phyloP scores from a whole-genome alignment of 345 rosid genomes.

The Arabis hirsuta region DNA sequence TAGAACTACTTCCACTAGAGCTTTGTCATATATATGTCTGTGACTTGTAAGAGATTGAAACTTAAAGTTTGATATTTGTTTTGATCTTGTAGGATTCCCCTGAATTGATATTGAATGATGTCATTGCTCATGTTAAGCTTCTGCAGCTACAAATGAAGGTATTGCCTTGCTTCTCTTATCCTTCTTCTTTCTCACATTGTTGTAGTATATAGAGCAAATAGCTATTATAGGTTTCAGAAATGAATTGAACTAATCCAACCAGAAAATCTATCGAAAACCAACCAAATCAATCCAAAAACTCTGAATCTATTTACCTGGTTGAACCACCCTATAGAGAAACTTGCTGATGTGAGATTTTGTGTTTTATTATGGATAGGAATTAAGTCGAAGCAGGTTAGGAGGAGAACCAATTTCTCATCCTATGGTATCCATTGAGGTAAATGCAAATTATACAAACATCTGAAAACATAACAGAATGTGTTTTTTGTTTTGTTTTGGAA shows the following conservation, averaged over 20 bases:
- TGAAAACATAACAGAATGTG: constrained; percentile 4
- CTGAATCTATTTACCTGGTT: neutral
- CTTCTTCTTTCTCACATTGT: neutral
- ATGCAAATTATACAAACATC: neutral
- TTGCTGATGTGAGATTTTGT: constrained; percentile 10
- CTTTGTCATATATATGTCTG: constrained; percentile 2
- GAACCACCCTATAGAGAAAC: neutral
- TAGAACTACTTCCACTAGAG: neutral
- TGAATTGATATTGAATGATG: constrained; percentile 45
- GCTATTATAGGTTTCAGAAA: neutral
- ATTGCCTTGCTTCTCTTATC: constrained; percentile 21
- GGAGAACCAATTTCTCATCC: constrained; percentile 50
- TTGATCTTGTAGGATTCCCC: constrained; percentile 45
- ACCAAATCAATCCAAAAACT: neutral
- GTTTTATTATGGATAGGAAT: constrained; percentile 49
- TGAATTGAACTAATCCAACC: neutral
- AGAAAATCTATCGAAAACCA: neutral
- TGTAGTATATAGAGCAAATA: neutral
- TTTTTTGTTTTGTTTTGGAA: no score
- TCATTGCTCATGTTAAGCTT: constrained; percentile 56
- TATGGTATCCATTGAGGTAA: constrained; percentile 56
- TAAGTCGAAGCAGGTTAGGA: constrained; percentile 58
- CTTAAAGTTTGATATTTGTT: constrained; percentile 16
- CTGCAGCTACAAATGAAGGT: constrained; percentile 70
- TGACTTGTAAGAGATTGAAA: neutral